A percentile compares a stretch with the other conserved stretches of the same genome.
Conservation (phyloP, 2,329 filamentous ascomycete genomes). For the Dactylella cylindrospora region DNA sequence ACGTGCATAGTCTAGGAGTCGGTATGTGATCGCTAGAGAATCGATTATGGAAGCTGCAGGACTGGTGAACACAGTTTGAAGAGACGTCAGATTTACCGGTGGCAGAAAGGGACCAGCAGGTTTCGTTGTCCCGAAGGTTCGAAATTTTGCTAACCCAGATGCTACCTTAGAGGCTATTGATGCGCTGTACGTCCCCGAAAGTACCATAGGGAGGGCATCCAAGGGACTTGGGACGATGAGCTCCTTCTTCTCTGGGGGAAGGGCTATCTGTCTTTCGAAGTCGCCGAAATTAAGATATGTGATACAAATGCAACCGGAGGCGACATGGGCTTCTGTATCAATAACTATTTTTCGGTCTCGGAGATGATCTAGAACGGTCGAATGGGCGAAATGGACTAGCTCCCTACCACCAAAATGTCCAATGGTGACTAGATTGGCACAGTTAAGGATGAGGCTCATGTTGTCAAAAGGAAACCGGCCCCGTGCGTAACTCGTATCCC, state of each 20-base stretch:
- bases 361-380: constrained; percentile 5
- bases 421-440: constrained; percentile 8
- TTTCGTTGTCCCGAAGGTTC: background rate
- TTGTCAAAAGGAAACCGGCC: constrained; percentile 2
- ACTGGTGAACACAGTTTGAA: background rate
- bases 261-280: constrained; percentile 6
- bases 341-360: background rate
- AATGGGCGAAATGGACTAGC: constrained; percentile 9
- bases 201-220: background rate
- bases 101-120: background rate
- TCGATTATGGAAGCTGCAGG: background rate
- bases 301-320: background rate
- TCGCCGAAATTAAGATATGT: constrained; percentile 13
- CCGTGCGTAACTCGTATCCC: constrained; percentile 1
- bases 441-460: constrained; percentile 4
- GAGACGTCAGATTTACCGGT: background rate
- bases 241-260: background rate
- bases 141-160: background rate
- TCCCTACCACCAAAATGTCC: background rate
- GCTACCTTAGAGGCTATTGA: background rate
- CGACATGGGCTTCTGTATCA: background rate
- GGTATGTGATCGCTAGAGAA: background rate
- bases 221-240: background rate
- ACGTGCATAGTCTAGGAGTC: background rate
- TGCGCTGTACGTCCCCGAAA: background rate